Percentiles rank a stretch among this genome's conserved stretches.
These are phyloP conservation scores for Hypocrella siamensis DNA, from an alignment of 2,329 filamentous ascomycete species.

Conservation along the genomic window DNA sequence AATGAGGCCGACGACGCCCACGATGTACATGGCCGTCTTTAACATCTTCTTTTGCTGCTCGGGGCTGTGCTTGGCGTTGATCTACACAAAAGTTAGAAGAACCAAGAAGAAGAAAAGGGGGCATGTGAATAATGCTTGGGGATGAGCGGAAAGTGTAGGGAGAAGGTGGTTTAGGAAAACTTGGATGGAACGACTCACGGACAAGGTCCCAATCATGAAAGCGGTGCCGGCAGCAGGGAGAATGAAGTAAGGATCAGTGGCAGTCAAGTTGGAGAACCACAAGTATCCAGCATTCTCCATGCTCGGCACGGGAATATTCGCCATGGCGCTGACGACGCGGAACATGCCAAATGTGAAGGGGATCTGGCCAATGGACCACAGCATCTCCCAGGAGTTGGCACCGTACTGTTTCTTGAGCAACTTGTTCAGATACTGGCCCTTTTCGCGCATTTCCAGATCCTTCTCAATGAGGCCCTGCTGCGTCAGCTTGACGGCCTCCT, in stretches of 20 bases:
- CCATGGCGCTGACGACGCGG: constrained; percentile 60
- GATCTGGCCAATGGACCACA: constrained; percentile 28
- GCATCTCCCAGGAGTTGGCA: constrained; percentile 15
- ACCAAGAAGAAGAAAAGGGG: not conserved
- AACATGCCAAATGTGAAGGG: constrained; percentile 72
- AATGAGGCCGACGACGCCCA: constrained; percentile 27
- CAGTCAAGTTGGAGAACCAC: constrained; percentile 69
- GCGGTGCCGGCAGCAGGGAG: constrained; percentile 48
- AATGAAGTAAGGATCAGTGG: constrained; percentile 61
- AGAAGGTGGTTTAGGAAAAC: not conserved
- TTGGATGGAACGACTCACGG: constrained; percentile 17
- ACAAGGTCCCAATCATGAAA: constrained; percentile 41
- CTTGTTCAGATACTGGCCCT: constrained; percentile 17
- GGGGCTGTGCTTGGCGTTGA: constrained; percentile 19
- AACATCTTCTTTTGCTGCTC: constrained; percentile 18
- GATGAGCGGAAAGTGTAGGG: not conserved
- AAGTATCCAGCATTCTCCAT: constrained; percentile 53
- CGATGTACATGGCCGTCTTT: constrained; percentile 25
- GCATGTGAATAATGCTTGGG: not conserved
- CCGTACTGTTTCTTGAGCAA: constrained; percentile 21
- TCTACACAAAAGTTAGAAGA: constrained; percentile 10
- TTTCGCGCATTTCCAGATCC: constrained; percentile 26
- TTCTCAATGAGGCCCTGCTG: constrained; percentile 21
- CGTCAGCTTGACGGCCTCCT: constrained; percentile 31
- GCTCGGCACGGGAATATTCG: constrained; percentile 62